phyloP scores from a whole-genome alignment of 2,329 filamentous ascomycete genomes.

The Alternaria novae-zelandiae region DNA sequence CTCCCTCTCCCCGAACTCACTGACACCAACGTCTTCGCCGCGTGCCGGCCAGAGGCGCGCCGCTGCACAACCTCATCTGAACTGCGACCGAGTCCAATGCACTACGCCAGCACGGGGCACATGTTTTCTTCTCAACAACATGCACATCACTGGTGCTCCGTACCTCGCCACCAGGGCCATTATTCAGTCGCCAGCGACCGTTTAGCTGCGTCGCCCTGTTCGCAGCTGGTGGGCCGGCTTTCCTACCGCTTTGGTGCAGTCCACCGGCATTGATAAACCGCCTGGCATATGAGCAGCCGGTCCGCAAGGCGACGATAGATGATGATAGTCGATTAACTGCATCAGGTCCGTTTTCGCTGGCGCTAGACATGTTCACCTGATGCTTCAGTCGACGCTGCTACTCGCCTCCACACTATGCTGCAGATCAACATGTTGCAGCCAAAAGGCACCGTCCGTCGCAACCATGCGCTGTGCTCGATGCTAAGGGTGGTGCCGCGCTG shows the following conservation, averaged over 20 bases:
- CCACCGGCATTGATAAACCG: conserved; percentile 10
- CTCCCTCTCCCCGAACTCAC: not conserved
- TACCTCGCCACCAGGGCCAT: conserved; percentile 1
- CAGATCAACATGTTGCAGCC: conserved; percentile 22
- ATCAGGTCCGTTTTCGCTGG: conserved; percentile 13
- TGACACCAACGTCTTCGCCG: conserved; percentile 5
- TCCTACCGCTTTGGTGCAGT: conserved; percentile 8
- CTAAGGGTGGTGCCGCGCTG: conserved; percentile 26
- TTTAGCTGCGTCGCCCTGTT: conserved; percentile 9
- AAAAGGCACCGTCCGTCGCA: conserved; percentile 14
- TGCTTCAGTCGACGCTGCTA: conserved; percentile 5
- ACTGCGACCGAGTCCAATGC: not conserved
- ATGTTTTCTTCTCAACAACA: conserved; percentile 8
- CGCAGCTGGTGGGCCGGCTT: conserved; percentile 7
- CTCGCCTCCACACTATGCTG: conserved; percentile 15
- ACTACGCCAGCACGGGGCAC: not conserved
- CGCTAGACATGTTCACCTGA: conserved; percentile 13
- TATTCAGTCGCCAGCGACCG: not conserved
- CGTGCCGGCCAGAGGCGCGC: not conserved
- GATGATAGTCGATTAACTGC: conserved; percentile 3
- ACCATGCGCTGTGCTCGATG: conserved; percentile 18
- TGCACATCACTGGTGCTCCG: not conserved
- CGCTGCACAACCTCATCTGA: not conserved
- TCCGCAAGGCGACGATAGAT: conserved; percentile 1
- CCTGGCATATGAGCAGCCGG: conserved; percentile 8